Evolutionary conservation across 129 eudicot species (phyloP), one percentile per base, ranked within the genome.

Genomic region (Saussurea involucrata): DNA sequence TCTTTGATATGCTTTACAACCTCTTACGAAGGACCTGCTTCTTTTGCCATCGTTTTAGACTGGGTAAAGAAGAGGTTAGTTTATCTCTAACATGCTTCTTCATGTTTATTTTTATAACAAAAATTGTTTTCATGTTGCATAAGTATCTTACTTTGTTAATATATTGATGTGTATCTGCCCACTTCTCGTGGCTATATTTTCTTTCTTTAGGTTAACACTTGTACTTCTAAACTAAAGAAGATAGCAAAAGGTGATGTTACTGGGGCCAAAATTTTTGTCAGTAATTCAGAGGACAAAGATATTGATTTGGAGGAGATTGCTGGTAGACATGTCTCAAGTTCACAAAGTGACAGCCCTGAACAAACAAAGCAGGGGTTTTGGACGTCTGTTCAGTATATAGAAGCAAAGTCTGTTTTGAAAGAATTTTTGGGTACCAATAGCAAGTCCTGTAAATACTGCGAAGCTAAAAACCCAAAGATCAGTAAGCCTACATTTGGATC

Each of bases 401-500:
- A 95, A 89, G 96, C 99, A 11, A 79, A 24, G 77, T 80, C 91
- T 6, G 87, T 89, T 63, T 58, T 95, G 82, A 80, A 88, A 75
- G 87, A 84, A 17, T 86, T 95, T 69, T 36, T 86, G 71, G 78
- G 73, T 90, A 66, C 10, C 24, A 79, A 76, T 68, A 3, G 40
- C 60, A 34, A 3, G 55, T 33, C 86, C 36, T 95, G 99, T 76
- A 77, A 24, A 36, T 78, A 72, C 11, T 95, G 99, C 17, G 53
- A 33, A 1, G 66, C 76, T 66, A 82, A 73, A 61, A 95, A 85
- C 76, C 97, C 97, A 31, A 81, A 81, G 78, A 85, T 95, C 73
- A 88, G 20, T 22, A 95, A 85, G 63, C 97, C 99, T 9, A 80
- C 88, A 17, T 88, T 86, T 86, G 99, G 99, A 77, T 89, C 94